Evolutionary conservation across 2,329 filamentous ascomycete genomes (phyloP), one percentile per base, ranked within the genome.

Genomic region (Stemphylium lycopersici): DNA sequence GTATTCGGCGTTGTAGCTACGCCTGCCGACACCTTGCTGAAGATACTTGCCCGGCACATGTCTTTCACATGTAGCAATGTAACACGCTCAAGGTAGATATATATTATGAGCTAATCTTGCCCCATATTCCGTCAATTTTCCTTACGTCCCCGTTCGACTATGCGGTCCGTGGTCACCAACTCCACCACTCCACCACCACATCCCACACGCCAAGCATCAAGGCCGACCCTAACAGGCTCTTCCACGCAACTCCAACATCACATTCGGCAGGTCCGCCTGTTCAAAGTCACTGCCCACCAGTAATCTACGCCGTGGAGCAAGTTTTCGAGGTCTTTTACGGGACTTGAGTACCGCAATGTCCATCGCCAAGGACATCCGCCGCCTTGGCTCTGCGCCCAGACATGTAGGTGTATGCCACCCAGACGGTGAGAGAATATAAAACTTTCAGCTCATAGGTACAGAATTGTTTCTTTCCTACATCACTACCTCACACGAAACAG

Each of bases 321-420:
- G 46, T 52, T 56, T 55, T 43, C n/a, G n/a, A 41, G 31, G 6
- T 20, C 11, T 41, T 55, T 56, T 52, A 38, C 48, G 59, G 43
- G 37, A 58, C 16, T 33, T 66, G 66, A 68, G 66, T 61, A 68
- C 66, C 66, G 36, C 42, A 34, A 68, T 68, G 66, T 59, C 61
- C 56, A 45, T 44, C 39, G 64, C 66, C 66, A 67, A 68, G 66
- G 37, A 39, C 34, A 56, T 40, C 56, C 61, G 54, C 55, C 22
- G 62, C 57, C 66, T 68, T 68, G 66, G 66, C 64, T 56, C 50
- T 53, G 57, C 56, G 49, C 50, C 52, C 51, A 43, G 48, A 48
- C 46, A 43, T 54, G 45, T 44, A 39, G 40, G 43, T 47, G 18
- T 48, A 50, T 39, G 38, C 32, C 47, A 50, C 51, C 41, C 45